phyloP scores from a whole-genome alignment of 2,329 filamentous ascomycete species.

The Ophidiomyces ophidiicola region DNA sequence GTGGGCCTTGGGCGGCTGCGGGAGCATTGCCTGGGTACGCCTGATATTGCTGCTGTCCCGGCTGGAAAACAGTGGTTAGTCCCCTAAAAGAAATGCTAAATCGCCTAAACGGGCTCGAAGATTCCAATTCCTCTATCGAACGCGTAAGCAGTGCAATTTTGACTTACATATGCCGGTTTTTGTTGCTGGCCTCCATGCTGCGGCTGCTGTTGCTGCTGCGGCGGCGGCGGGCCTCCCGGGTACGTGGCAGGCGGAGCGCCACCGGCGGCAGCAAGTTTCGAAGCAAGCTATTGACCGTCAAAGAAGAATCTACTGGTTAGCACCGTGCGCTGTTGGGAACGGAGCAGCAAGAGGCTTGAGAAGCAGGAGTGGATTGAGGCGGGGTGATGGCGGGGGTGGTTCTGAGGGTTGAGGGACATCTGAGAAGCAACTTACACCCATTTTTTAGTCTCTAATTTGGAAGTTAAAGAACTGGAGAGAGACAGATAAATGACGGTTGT shows the following conservation, averaged over 20 bases:
- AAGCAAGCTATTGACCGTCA: constrained; percentile 21
- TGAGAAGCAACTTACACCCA: constrained; percentile 19
- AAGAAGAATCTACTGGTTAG: constrained; percentile 6
- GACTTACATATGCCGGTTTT: constrained; percentile 42
- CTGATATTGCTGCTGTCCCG: constrained; percentile 17
- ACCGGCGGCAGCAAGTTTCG: constrained; percentile 28
- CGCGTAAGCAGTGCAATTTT: neutral
- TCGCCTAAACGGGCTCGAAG: neutral
- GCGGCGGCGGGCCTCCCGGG: constrained; percentile 20
- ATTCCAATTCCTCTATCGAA: neutral
- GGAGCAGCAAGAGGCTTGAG: neutral
- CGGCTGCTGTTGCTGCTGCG: no score
- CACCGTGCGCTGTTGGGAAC: neutral
- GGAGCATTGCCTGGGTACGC: constrained; percentile 12
- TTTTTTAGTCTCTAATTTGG: no score
- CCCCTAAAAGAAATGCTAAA: neutral
- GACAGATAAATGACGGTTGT: no score
- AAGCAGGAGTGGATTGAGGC: neutral
- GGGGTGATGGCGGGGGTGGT: constrained; percentile 11
- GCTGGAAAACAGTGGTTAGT: constrained; percentile 11
- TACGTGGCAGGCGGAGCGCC: constrained; percentile 26
- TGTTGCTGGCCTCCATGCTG: constrained; percentile 22
- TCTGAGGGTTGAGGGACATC: neutral
- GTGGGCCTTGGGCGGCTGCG: constrained; percentile 45
- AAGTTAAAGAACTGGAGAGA: no score